A percentile compares a stretch with the other conserved stretches of the same genome.
phyloP scores from a whole-genome alignment of 768 basidiomycete species.

The Boletus coccyginus region DNA sequence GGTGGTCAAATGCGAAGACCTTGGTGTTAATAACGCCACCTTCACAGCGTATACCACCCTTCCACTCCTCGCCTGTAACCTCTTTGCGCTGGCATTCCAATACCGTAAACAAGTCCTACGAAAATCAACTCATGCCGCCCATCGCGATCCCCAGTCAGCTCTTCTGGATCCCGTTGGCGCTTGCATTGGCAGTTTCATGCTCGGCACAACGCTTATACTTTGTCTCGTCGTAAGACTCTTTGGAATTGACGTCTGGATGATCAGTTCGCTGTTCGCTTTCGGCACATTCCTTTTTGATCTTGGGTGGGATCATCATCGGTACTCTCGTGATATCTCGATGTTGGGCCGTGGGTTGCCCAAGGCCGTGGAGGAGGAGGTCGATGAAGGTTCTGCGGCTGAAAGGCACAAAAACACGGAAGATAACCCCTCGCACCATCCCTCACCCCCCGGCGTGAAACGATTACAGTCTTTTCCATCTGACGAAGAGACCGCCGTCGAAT shows the following conservation, averaged over 20 bases:
- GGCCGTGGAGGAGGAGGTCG: background rate
- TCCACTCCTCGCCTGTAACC: conserved; percentile 70
- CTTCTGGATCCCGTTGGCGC: conserved; percentile 76
- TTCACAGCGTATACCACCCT: conserved; percentile 84
- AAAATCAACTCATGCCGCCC: conserved; percentile 34
- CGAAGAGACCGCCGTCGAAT: conserved; percentile 2
- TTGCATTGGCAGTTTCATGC: conserved; percentile 63
- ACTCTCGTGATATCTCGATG: conserved; percentile 24
- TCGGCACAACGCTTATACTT: conserved; percentile 65
- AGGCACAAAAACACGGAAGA: background rate
- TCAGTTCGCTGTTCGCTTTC: conserved; percentile 77
- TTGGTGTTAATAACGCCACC: conserved; percentile 69
- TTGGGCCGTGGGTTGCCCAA: conserved; percentile 2
- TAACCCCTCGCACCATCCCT: background rate
- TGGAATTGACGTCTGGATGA: conserved; percentile 78
- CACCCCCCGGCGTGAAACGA: background rate
- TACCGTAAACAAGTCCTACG: conserved; percentile 57
- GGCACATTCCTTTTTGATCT: conserved; percentile 70
- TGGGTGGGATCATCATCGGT: conserved; percentile 54
- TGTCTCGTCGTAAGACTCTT: conserved; percentile 76
- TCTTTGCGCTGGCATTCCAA: conserved; percentile 54
- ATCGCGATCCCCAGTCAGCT: conserved; percentile 53
- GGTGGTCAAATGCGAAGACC: conserved; percentile 85
- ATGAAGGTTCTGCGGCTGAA: background rate
- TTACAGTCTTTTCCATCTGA: background rate